Base-by-base conservation (phyloP, 176 grass and related monocot species). In the Leersia perrieri region DNA sequence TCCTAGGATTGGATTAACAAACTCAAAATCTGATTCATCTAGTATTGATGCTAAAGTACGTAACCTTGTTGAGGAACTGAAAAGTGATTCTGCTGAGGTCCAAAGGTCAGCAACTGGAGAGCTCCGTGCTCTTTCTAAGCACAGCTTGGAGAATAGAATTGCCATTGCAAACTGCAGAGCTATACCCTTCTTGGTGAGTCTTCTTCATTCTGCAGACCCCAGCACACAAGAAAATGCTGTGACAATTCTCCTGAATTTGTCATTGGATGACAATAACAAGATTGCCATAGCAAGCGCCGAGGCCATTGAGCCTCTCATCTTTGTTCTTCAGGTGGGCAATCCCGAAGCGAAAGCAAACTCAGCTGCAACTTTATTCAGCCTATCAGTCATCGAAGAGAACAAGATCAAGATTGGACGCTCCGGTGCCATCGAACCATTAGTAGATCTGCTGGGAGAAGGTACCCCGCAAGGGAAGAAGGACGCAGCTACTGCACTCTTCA, bases 261-360 rank as follows among this genome's bases (percentile, higher is more conserved):
- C 94, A 6, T 77, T 94, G 18, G 88, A 92, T 71, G 92, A 97
- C 75, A 94, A 90, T 69, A 97, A 97, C 73, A 97, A 89, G 75
- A 87, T 89, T 15, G 68, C 85, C 38, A 97, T 97, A 31, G 92
- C 80, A 40, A 90, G 36, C 55, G 92, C 92, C 3, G 74, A 85
- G 27, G 89, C 87, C 33, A 82, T 94, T 18, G 85, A 92, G 30
- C 89, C 94, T 84, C 84, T 97, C 61, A 94, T 97, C 51, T 70
- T 89, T 44, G 94, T 90, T 39, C 85, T 97, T 73, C 66, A 88
- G 79, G 88, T 70, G 18, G 94, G 91, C 32, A 97, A 81, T 51
- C 63, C 94, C 63, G 87, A 94, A 87, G 94, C 94, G 63, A 97
- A 90, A 85, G 94, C 84, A 33, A 97, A 94, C 62, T 76, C 92